Percentiles rank a stretch among this genome's conserved stretches.
These are phyloP conservation scores for Boletus rex-veris DNA, from an alignment of 768 basidiomycete species.

Conservation along the genomic window DNA sequence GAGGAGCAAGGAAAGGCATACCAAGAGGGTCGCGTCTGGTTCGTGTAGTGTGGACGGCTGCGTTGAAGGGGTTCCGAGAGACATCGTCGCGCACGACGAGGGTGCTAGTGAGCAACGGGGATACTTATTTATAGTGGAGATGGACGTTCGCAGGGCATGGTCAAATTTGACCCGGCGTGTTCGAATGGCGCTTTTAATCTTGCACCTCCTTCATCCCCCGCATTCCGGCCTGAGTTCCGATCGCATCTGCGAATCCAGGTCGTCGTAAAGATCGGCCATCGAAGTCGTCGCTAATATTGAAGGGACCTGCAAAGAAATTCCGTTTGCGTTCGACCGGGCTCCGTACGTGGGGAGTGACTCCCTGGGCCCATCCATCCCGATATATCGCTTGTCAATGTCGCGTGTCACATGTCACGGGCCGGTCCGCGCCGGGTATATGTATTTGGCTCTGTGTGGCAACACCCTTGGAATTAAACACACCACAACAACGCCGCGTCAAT, in stretches of 20 bases:
- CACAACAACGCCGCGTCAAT: conserved; percentile 28
- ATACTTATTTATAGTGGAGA: conserved; percentile 12
- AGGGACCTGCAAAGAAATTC: not conserved
- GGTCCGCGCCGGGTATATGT: conserved; percentile 2
- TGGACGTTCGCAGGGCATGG: conserved; percentile 5
- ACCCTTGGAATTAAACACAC: conserved; percentile 25
- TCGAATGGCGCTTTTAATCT: not conserved
- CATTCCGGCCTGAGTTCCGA: not conserved
- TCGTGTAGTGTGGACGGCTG: conserved; percentile 17
- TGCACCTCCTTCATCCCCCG: conserved; percentile 4
- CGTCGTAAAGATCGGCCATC: conserved; percentile 5
- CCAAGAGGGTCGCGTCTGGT: conserved; percentile 11
- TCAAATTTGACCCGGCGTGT: conserved; percentile 8
- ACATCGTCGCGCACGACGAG: conserved; percentile 6
- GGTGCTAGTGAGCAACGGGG: not conserved
- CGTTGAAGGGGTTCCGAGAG: conserved; percentile 2
- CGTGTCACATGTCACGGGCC: not conserved
- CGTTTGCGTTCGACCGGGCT: not conserved
- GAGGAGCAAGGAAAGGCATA: not conserved
- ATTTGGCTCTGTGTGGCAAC: conserved; percentile 19
- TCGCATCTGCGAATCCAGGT: conserved; percentile 13
- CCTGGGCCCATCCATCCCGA: too few relatives aligned
- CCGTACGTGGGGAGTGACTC: not conserved
- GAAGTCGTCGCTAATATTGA: conserved; percentile 7
- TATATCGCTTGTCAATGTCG: not conserved